Percentiles rank a stretch among this genome's conserved stretches.
These are phyloP conservation scores for Anthoceros angustus DNA, from an alignment of 225 moss, liverwort and hornwort species.

Conservation along the genomic window DNA sequence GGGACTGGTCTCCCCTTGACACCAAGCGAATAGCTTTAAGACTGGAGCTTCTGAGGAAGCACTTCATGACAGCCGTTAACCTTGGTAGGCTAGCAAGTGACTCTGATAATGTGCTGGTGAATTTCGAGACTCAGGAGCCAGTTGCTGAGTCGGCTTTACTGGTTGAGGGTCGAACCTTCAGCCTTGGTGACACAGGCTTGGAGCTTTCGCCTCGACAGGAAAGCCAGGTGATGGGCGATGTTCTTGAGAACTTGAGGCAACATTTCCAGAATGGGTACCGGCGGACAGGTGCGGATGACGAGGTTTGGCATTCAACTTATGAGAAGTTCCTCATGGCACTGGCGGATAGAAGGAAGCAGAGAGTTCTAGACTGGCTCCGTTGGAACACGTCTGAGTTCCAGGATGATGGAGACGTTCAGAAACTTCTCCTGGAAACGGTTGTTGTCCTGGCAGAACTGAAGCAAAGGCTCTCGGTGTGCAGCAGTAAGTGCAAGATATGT, in stretches of 20 bases:
- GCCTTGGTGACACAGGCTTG: slow-evolving; percentile 17
- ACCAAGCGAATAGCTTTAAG: slow-evolving; percentile 35
- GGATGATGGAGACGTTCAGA: slow-evolving; percentile 37
- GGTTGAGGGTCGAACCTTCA: neutral
- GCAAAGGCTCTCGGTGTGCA: slow-evolving; percentile 19
- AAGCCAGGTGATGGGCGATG: slow-evolving; percentile 12
- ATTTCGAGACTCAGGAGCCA: slow-evolving; percentile 22
- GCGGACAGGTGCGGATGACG: slow-evolving; percentile 26
- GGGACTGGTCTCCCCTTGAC: slow-evolving; percentile 46
- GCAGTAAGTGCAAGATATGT: slow-evolving; percentile 20
- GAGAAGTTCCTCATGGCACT: slow-evolving; percentile 27
- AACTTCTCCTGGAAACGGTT: slow-evolving; percentile 19
- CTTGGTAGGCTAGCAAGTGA: slow-evolving; percentile 19
- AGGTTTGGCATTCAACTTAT: slow-evolving; percentile 34
- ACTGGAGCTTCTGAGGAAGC: slow-evolving; percentile 21
- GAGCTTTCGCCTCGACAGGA: slow-evolving; percentile 15
- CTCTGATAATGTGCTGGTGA: neutral
- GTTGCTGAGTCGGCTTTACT: slow-evolving; percentile 14
- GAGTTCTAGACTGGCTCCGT: slow-evolving; percentile 24
- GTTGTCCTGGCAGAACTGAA: slow-evolving; percentile 15
- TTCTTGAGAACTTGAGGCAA: slow-evolving; percentile 13
- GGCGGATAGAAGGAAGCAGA: slow-evolving; percentile 13
- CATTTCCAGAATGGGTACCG: slow-evolving; percentile 11
- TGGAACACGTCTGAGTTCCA: slow-evolving; percentile 31
- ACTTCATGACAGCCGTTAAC: slow-evolving; percentile 18